Conservation (phyloP, 257 asterid species). For the Echium plantagineum region DNA sequence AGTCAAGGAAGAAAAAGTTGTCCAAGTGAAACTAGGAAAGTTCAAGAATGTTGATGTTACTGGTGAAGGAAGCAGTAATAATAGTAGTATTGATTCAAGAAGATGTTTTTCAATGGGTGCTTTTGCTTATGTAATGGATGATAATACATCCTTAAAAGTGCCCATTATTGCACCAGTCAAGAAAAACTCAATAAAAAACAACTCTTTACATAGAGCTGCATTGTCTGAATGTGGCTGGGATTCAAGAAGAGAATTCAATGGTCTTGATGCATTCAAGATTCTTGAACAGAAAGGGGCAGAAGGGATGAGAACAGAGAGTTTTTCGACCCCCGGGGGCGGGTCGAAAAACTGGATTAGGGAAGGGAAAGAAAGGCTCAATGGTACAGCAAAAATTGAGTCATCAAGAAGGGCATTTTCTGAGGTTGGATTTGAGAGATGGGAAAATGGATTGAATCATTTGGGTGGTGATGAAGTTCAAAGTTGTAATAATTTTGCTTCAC, state of each 20-base stretch:
- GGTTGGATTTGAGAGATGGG: constrained; percentile 43
- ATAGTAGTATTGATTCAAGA: constrained; percentile 39
- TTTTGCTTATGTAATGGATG: constrained; percentile 86
- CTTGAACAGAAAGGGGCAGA: constrained; percentile 20
- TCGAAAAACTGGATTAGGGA: constrained; percentile 75
- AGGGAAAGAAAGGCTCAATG: constrained; percentile 23
- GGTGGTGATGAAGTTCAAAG: constrained; percentile 39
- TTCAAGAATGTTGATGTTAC: constrained; percentile 47
- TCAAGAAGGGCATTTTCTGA: constrained; percentile 62
- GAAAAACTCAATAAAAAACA: constrained; percentile 44
- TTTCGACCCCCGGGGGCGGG: no score
- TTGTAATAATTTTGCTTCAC: constrained; percentile 49
- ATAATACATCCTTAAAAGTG: constrained; percentile 50
- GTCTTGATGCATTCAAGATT: constrained; percentile 39
- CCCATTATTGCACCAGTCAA: constrained; percentile 61
- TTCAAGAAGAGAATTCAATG: constrained; percentile 63
- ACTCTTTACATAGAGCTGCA: constrained; percentile 40
- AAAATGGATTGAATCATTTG: constrained; percentile 33
- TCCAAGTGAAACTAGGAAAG: constrained; percentile 75
- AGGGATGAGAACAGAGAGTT: constrained; percentile 46
- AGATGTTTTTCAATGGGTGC: constrained; percentile 96
- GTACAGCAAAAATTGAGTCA: constrained; percentile 19
- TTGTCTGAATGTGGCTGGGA: constrained; percentile 81
- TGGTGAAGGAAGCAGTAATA: constrained; percentile 26
- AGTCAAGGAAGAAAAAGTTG: constrained; percentile 42